Percentiles rank a stretch among this genome's conserved stretches.
phyloP scores from a whole-genome alignment of 2,329 filamentous ascomycete species.

The Clonostachys rhizophaga region DNA sequence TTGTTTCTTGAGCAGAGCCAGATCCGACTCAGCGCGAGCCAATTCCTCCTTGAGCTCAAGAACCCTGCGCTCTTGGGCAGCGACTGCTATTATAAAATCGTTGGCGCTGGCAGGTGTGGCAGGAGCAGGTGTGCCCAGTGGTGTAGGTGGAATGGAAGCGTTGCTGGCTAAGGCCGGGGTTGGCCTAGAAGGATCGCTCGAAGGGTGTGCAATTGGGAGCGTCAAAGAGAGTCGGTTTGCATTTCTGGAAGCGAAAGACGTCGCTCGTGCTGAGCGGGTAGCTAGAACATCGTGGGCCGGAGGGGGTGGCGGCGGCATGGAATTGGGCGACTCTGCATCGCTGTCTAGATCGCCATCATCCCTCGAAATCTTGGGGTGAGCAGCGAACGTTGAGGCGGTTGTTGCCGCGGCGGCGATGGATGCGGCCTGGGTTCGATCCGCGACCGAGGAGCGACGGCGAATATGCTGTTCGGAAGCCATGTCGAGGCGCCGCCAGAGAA shows the following conservation, averaged over 20 bases:
- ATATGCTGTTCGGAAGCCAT: conserved; percentile 29
- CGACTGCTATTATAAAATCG: conserved; percentile 82
- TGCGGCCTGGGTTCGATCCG: conserved; percentile 22
- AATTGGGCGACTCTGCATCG: neutral
- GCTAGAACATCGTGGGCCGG: conserved; percentile 28
- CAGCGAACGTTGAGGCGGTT: conserved; percentile 12
- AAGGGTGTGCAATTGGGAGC: conserved; percentile 54
- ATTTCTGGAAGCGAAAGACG: conserved; percentile 47
- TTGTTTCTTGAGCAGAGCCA: conserved; percentile 74
- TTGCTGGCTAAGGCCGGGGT: conserved; percentile 33
- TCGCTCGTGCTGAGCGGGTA: conserved; percentile 44
- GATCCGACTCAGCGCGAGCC: conserved; percentile 72
- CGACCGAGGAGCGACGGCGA: conserved; percentile 31
- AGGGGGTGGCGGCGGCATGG: conserved; percentile 29
- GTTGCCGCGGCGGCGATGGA: conserved; percentile 10
- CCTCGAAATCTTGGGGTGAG: conserved; percentile 8
- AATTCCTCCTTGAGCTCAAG: conserved; percentile 89
- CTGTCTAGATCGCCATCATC: neutral
- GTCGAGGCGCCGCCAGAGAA: conserved; percentile 14
- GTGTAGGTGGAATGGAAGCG: conserved; percentile 44
- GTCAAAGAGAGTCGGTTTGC: conserved; percentile 57
- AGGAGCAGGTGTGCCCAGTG: conserved; percentile 35
- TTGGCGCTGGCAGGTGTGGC: conserved; percentile 49
- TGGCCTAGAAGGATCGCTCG: conserved; percentile 45
- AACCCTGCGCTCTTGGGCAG: conserved; percentile 85